Percentiles rank a stretch among this genome's conserved stretches.
These are phyloP conservation scores for Scheffersomyces quercinus DNA, from an alignment of 1,139 yeast genomes.

Conservation along the genomic window DNA sequence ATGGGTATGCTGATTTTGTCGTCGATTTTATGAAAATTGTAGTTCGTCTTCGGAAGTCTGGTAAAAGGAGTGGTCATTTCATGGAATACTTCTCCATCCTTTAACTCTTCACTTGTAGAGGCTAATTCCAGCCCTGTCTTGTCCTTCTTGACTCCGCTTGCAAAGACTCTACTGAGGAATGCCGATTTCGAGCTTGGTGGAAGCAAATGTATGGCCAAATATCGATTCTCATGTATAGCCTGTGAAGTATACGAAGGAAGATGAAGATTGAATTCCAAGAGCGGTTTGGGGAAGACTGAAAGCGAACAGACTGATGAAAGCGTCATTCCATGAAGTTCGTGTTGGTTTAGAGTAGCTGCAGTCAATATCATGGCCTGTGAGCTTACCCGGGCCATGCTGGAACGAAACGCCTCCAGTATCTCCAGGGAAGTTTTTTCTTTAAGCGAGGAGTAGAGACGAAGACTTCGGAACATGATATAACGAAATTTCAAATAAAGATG, in stretches of 20 bases:
- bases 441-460: too few relatives aligned
- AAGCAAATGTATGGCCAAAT: slow-evolving; percentile 74
- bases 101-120: slow-evolving; percentile 15
- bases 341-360: slow-evolving; percentile 15
- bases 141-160: slow-evolving; percentile 51
- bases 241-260: slow-evolving; percentile 77
- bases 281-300: slow-evolving; percentile 69
- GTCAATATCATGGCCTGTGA: slow-evolving; percentile 49
- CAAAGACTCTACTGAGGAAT: slow-evolving; percentile 56
- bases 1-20: slow-evolving; percentile 52
- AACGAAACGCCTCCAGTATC: neutral
- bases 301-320: slow-evolving; percentile 80
- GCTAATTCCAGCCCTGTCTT: slow-evolving; percentile 10
- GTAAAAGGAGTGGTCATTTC: slow-evolving; percentile 55
- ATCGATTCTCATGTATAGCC: slow-evolving; percentile 53
- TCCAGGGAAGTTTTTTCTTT: too few relatives aligned
- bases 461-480: too few relatives aligned
- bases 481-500: too few relatives aligned
- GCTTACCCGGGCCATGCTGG: slow-evolving; percentile 42
- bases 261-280: slow-evolving; percentile 79
- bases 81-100: slow-evolving; percentile 43
- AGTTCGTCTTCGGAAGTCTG: slow-evolving; percentile 23
- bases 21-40: slow-evolving; percentile 23
- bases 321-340: slow-evolving; percentile 68
- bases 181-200: slow-evolving; percentile 58